These are phyloP conservation scores for Quercus ilex DNA, from an alignment of 306 rosid genomes.

Conservation along the genomic window DNA sequence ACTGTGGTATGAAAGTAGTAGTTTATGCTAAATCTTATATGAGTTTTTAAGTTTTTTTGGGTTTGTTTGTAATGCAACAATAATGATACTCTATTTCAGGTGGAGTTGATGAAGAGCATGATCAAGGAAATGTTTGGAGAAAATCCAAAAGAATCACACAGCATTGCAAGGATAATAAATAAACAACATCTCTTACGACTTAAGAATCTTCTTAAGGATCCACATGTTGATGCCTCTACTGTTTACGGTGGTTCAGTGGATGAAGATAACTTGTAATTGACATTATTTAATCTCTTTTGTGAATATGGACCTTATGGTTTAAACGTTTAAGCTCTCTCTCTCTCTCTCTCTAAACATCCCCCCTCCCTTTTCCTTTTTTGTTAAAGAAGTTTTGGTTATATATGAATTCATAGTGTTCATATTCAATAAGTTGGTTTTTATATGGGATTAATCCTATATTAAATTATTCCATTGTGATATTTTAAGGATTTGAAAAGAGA, in stretches of 20 bases:
- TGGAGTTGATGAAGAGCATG: slow-evolving; percentile 37
- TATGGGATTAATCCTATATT: too few species aligned
- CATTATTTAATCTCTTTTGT: not conserved
- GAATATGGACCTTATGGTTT: not conserved
- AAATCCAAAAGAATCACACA: slow-evolving; percentile 35
- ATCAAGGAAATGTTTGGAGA: slow-evolving; percentile 58
- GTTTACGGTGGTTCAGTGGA: slow-evolving; percentile 64
- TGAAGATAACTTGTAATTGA: slow-evolving; percentile 53
- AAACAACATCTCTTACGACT: slow-evolving; percentile 47
- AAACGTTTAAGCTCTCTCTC: not conserved
- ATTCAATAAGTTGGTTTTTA: too few species aligned
- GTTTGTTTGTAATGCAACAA: not conserved
- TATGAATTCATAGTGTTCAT: too few species aligned
- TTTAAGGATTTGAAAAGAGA: too few species aligned
- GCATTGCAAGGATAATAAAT: slow-evolving; percentile 56
- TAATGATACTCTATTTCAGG: slow-evolving; percentile 23
- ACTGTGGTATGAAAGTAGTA: slow-evolving; percentile 38
- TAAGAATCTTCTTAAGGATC: slow-evolving; percentile 40
- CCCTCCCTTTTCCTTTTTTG: too few species aligned
- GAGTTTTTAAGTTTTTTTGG: not conserved
- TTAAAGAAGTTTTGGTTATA: too few species aligned
- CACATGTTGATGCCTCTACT: slow-evolving; percentile 39
- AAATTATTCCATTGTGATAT: too few species aligned
- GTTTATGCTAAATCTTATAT: not conserved
- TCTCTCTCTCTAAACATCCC: too few species aligned